Evolutionary conservation across 208 protist genomes (phyloP).

Genomic region (Wallacemonas collosoma): DNA sequence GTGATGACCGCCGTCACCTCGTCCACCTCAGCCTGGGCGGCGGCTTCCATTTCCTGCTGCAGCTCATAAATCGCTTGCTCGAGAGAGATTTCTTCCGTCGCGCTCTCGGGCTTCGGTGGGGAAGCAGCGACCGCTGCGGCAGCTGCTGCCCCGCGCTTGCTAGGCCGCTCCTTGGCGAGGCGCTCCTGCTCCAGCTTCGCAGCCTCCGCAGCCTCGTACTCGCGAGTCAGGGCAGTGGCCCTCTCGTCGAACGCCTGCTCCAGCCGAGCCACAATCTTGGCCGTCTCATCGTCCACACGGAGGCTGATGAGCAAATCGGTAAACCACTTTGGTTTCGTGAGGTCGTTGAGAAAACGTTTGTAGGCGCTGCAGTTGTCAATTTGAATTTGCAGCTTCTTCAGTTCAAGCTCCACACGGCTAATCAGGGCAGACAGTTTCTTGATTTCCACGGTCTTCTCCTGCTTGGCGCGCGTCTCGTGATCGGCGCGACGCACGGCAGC

Average conservation of each 20-base stretch:
- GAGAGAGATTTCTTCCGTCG: slow-evolving; percentile 38
- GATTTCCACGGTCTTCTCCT: slow-evolving; percentile 94
- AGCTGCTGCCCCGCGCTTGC: neutral
- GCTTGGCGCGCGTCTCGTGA: slow-evolving; percentile 88
- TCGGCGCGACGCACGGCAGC: slow-evolving; percentile 94
- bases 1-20: slow-evolving; percentile 39
- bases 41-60: slow-evolving; percentile 47
- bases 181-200: slow-evolving; percentile 22
- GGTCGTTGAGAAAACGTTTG: slow-evolving; percentile 92
- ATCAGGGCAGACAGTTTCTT: slow-evolving; percentile 95
- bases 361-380: slow-evolving; percentile 92
- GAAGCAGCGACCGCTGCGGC: neutral
- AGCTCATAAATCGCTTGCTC: slow-evolving; percentile 61
- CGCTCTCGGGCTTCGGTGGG: slow-evolving; percentile 29
- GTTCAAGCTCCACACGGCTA: slow-evolving; percentile 85
- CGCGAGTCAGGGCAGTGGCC: slow-evolving; percentile 24
- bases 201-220: slow-evolving; percentile 21
- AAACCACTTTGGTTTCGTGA: slow-evolving; percentile 89
- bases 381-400: slow-evolving; percentile 89
- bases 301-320: slow-evolving; percentile 71
- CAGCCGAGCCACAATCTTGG: slow-evolving; percentile 58
- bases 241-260: slow-evolving; percentile 50
- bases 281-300: slow-evolving; percentile 60
- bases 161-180: slow-evolving; percentile 15
- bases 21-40: slow-evolving; percentile 50